Conservation (phyloP, 352 stramenopile genomes). For the Globisporangium splendens region DNA sequence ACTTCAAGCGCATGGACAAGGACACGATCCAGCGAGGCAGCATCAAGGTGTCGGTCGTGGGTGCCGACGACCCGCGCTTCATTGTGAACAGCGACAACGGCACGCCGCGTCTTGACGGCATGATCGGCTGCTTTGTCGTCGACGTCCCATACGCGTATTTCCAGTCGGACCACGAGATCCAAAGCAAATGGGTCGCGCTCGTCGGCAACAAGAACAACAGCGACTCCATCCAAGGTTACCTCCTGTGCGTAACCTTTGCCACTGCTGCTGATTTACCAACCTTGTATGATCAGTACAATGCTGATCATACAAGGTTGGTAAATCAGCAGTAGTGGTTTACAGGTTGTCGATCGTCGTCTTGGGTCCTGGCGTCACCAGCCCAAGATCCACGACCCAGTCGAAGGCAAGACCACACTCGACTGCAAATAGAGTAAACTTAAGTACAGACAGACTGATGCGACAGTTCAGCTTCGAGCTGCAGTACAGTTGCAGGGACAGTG, state of each 20-base stretch:
- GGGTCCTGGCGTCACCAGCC: conserved; percentile 80
- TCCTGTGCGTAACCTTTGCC: conserved; percentile 52
- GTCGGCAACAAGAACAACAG: conserved; percentile 69
- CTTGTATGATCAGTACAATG: too few relatives aligned
- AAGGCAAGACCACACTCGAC: conserved; percentile 36
- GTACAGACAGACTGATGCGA: too few relatives aligned
- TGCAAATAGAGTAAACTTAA: too few relatives aligned
- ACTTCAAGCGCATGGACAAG: conserved; percentile 77
- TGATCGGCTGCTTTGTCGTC: conserved; percentile 84
- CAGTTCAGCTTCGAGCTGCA: too few relatives aligned
- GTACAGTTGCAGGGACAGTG: too few relatives aligned
- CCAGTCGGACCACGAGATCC: conserved; percentile 80
- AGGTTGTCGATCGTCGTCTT: conserved; percentile 86
- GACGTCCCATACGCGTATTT: conserved; percentile 87
- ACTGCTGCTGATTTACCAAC: too few relatives aligned
- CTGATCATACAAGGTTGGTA: too few relatives aligned
- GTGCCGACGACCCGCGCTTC: conserved; percentile 51
- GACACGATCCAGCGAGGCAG: conserved; percentile 65
- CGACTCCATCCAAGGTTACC: conserved; percentile 87
- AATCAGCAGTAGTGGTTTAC: too few relatives aligned
- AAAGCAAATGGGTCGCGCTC: conserved; percentile 89
- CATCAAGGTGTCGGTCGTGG: conserved; percentile 84
- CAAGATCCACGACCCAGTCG: conserved; percentile 56
- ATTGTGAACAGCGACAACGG: conserved; percentile 12
- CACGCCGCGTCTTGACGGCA: conserved; percentile 54